Base-by-base conservation (phyloP, 78 protist genomes). In the Monocercomonoides exilis region DNA sequence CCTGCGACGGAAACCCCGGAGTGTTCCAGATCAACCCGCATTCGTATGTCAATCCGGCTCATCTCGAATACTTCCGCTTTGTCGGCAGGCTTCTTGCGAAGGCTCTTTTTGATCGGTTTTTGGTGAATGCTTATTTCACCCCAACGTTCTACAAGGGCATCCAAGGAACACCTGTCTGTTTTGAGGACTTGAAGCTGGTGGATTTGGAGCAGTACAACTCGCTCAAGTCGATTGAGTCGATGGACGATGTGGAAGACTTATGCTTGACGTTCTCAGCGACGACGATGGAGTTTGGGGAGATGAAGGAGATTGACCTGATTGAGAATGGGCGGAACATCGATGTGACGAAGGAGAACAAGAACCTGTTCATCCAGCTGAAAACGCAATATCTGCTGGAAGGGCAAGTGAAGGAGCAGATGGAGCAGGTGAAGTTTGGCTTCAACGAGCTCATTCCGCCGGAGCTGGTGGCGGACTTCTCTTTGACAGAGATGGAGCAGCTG, bases 401-500 rank as follows among this genome's bases (percentile, higher is more conserved):
- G 4, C 41, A 38, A n/a, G 43, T 21, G 42, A 33, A 34, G 44
- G 85, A 84, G 21, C 86, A 84, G 77, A 4, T 84, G 38, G 85
- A 4, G 45, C 6, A 6, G 41, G 5, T 84, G 41, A 29, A 36
- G 77, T 21, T 5, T n/a, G 86, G 86, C 85, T 84, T 84, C 86
- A 6, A 84, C 77, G 86, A 84, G 38, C 77, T 84, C 54, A 84
- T 84, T 45, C 86, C 86, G 63, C 70, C 6, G 63, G 86, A 84
- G 4, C 77, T 84, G 77, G 38, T 84, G 85, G 45, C 5, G 38
- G 6, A 29, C 41, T 84, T 84, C 77, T 32, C 6, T 32, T 6
- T 33, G 77, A 38, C 4, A 5, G 86, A 84, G 77, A 5, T 84
- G 6, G 86, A 84, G 54, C 38, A 36, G 86, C 86, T 84, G 44